These are phyloP conservation scores for Pseudocercospora fijiensis DNA, from an alignment of 2,329 filamentous ascomycete species.

Conservation along the genomic window DNA sequence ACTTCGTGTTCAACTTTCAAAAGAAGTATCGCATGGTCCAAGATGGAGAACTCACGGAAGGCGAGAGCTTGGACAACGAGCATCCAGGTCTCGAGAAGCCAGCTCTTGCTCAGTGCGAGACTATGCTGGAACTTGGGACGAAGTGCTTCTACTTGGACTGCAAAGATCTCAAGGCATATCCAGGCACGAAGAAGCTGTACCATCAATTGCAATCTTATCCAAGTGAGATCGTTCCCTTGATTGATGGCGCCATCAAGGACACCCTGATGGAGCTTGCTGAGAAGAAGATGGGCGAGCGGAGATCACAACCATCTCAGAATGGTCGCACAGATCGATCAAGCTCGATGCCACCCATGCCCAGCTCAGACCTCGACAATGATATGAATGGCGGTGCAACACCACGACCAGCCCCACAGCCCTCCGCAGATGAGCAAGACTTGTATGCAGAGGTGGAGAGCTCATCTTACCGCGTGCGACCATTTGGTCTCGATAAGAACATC, in stretches of 20 bases:
- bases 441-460: conserved; percentile 74
- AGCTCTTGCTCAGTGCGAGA: conserved; percentile 77
- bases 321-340: conserved; percentile 49
- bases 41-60: conserved; percentile 74
- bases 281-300: conserved; percentile 69
- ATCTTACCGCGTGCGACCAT: conserved; percentile 83
- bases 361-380: conserved; percentile 64
- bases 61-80: conserved; percentile 64
- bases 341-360: conserved; percentile 74
- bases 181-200: conserved; percentile 89
- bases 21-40: conserved; percentile 91
- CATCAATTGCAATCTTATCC: conserved; percentile 93
- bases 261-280: conserved; percentile 86
- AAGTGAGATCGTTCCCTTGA: conserved; percentile 91
- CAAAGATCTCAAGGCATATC: conserved; percentile 86
- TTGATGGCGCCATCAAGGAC: conserved; percentile 94
- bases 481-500: conserved; percentile 79
- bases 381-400: conserved; percentile 36
- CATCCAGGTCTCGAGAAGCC: conserved; percentile 74
- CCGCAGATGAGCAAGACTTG: conserved; percentile 60
- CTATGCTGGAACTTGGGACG: conserved; percentile 84
- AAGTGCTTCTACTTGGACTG: conserved; percentile 85
- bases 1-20: conserved; percentile 88
- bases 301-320: conserved; percentile 38
- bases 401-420: conserved; percentile 39